Evolutionary conservation across 371 early-diverging fungal species (phyloP).

Genomic region (Mucor irregularis): DNA sequence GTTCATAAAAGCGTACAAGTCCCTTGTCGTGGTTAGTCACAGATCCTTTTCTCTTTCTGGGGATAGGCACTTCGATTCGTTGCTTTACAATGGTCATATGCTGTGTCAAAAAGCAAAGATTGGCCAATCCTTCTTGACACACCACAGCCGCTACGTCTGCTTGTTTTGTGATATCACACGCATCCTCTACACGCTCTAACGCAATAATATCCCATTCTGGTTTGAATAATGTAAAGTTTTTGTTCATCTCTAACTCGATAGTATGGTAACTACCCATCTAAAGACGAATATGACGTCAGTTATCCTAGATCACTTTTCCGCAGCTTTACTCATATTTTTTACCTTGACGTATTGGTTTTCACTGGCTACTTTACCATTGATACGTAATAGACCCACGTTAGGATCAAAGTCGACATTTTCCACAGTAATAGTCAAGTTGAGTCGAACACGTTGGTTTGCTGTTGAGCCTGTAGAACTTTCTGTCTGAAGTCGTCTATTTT

Average conservation of each 20-base stretch:
- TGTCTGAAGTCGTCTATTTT: conserved; percentile 75
- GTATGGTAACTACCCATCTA: conserved; percentile 95
- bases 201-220: conserved; percentile 93
- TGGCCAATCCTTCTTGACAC: conserved; percentile 95
- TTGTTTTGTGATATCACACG: conserved; percentile 88
- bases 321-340: conserved; percentile 8
- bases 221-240: conserved; percentile 86
- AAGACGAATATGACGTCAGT: not conserved
- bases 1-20: conserved; percentile 84
- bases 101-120: conserved; percentile 90
- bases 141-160: conserved; percentile 96
- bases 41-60: conserved; percentile 90
- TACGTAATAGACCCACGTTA: conserved; percentile 79
- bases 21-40: conserved; percentile 91
- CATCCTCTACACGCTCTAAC: conserved; percentile 83
- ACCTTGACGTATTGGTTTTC: conserved; percentile 93
- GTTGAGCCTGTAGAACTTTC: conserved; percentile 88
- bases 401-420: conserved; percentile 89
- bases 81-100: conserved; percentile 95
- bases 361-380: conserved; percentile 84
- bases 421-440: conserved; percentile 85
- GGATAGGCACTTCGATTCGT: conserved; percentile 88
- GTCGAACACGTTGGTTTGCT: conserved; percentile 80
- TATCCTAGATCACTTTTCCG: too few relatives aligned
- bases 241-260: conserved; percentile 89